phyloP scores from a whole-genome alignment of 169 alveolate species.

The Eimeria necatrix region DNA sequence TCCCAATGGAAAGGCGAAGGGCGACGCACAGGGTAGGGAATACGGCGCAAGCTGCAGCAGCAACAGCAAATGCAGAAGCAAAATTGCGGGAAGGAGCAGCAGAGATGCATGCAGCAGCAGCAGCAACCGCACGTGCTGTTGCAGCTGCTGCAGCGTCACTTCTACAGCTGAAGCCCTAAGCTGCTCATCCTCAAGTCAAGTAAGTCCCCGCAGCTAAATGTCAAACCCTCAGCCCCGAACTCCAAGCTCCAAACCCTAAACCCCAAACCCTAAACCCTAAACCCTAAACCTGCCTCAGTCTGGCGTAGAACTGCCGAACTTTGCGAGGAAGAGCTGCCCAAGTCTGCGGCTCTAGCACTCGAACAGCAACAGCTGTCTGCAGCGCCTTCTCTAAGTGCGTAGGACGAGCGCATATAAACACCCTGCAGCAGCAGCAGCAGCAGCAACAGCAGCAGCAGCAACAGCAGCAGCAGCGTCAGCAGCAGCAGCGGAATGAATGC shows the following conservation, averaged over 20 bases:
- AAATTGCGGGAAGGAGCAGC: background rate
- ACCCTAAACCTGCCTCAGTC: slow-evolving; percentile 84
- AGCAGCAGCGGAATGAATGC: slow-evolving; percentile 6
- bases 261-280: background rate
- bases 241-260: background rate
- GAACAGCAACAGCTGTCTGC: slow-evolving; percentile 88
- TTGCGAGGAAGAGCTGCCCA: slow-evolving; percentile 86
- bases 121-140: background rate
- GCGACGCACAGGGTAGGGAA: slow-evolving; percentile 85
- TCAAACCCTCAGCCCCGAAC: too few species aligned
- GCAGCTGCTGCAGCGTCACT: background rate
- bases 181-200: background rate
- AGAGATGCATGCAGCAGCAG: background rate
- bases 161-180: background rate
- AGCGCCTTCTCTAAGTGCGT: slow-evolving; percentile 88
- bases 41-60: slow-evolving; percentile 87
- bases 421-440: slow-evolving; percentile 77
- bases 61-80: background rate
- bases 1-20: slow-evolving; percentile 93
- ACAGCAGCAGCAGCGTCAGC: background rate
- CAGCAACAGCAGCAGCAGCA: background rate
- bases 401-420: slow-evolving; percentile 90
- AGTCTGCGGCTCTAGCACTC: slow-evolving; percentile 87
- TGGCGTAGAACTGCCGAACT: slow-evolving; percentile 87
- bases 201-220: too few species aligned